These are phyloP conservation scores for Lactifluus volemus DNA, from an alignment of 768 basidiomycete species.

Conservation along the genomic window DNA sequence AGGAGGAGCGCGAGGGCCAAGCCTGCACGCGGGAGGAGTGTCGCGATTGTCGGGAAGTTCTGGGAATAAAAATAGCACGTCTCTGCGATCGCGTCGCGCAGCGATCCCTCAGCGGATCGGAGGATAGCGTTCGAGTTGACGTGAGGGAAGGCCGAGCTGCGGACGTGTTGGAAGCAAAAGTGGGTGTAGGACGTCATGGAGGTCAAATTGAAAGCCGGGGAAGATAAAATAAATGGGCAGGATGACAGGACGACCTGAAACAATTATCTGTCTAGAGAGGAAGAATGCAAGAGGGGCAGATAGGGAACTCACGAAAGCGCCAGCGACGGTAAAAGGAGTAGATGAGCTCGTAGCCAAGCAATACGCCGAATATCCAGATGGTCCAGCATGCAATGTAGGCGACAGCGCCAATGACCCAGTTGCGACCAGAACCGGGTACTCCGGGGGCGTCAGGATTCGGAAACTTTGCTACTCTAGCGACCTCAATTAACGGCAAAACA, in stretches of 20 bases:
- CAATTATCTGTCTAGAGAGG: not conserved
- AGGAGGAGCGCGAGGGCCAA: constrained; percentile 56
- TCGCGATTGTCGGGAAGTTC: too few relatives aligned
- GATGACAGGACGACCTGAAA: constrained; percentile 63
- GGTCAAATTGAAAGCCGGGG: constrained; percentile 37
- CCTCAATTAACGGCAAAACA: too few relatives aligned
- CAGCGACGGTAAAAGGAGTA: constrained; percentile 57
- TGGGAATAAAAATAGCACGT: too few relatives aligned
- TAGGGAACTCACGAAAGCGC: constrained; percentile 60
- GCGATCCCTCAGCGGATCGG: constrained; percentile 17
- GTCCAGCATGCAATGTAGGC: constrained; percentile 81
- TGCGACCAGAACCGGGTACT: constrained; percentile 61
- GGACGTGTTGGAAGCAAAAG: constrained; percentile 56
- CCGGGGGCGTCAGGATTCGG: constrained; percentile 63
- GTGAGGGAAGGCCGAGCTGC: constrained; percentile 50
- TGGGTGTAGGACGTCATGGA: too few relatives aligned
- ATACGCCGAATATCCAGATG: constrained; percentile 63
- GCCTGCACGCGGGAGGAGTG: too few relatives aligned
- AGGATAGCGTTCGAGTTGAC: constrained; percentile 1
- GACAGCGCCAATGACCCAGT: constrained; percentile 70
- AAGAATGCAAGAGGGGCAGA: constrained; percentile 20
- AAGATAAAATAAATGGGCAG: constrained; percentile 37
- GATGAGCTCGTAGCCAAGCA: constrained; percentile 67
- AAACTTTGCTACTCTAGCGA: constrained; percentile 38
- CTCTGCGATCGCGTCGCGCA: constrained; percentile 63